These are phyloP conservation scores for Colletotrichum sp. DNA, from an alignment of 2,329 filamentous ascomycete species.

Conservation along the genomic window DNA sequence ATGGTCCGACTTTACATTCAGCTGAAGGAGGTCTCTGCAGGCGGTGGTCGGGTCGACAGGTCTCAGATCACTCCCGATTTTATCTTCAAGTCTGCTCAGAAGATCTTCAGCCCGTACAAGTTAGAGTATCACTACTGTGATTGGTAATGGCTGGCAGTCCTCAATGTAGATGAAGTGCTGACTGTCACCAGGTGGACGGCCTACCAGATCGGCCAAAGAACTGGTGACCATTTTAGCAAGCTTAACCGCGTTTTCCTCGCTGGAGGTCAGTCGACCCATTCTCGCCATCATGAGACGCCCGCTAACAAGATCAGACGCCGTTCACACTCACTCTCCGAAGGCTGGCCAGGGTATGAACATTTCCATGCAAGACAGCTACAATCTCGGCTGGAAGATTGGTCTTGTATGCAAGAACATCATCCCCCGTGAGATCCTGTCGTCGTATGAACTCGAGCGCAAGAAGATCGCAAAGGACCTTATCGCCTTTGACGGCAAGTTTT, in stretches of 20 bases:
- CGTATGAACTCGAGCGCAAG: conserved; percentile 58
- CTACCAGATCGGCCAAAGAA: conserved; percentile 72
- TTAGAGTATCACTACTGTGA: conserved; percentile 67
- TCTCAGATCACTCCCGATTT: conserved; percentile 66
- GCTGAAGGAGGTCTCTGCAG: conserved; percentile 44
- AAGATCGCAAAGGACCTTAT: conserved; percentile 64
- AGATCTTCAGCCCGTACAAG: conserved; percentile 69
- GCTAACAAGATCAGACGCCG: conserved; percentile 52
- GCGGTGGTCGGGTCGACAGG: conserved; percentile 50
- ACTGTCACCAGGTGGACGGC: conserved; percentile 52
- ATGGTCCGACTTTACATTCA: conserved; percentile 71
- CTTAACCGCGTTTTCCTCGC: conserved; percentile 70
- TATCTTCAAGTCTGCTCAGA: conserved; percentile 66
- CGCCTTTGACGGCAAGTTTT: conserved; percentile 64
- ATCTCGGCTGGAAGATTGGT: conserved; percentile 63
- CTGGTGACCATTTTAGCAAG: conserved; percentile 61
- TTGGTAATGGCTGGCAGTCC: conserved; percentile 41
- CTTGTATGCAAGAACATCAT: conserved; percentile 48
- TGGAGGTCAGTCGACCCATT: conserved; percentile 38
- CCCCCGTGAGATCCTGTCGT: conserved; percentile 47
- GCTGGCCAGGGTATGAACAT: conserved; percentile 77
- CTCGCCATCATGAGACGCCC: not conserved
- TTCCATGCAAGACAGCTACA: conserved; percentile 69
- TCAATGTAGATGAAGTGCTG: not conserved
- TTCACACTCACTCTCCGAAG: conserved; percentile 62